phyloP scores from a whole-genome alignment of 2,329 filamentous ascomycete genomes.

The Knoxdaviesia capensis region DNA sequence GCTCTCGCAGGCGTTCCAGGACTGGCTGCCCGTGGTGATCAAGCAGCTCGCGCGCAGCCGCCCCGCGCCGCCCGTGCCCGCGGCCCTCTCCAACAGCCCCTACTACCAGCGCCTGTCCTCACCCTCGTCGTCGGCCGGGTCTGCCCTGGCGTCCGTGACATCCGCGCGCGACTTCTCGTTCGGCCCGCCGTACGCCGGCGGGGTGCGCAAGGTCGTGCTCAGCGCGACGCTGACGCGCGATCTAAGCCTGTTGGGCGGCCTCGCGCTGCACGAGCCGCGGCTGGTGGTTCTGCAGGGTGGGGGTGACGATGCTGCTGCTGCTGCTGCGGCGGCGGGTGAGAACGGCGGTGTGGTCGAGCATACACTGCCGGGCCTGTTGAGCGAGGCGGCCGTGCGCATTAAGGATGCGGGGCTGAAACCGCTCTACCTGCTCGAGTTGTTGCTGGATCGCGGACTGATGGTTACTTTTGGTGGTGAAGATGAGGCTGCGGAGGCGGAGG shows the following conservation, averaged over 20 bases:
- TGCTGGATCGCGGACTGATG: constrained; percentile 21
- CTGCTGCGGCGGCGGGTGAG: constrained; percentile 50
- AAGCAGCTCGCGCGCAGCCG: constrained; percentile 21
- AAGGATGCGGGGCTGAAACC: constrained; percentile 50
- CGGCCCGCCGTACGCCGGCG: constrained; percentile 30
- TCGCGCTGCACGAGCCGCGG: constrained; percentile 54
- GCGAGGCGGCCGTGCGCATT: constrained; percentile 47
- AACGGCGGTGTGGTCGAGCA: constrained; percentile 21
- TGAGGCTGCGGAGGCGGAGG: too few species aligned
- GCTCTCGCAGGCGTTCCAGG: constrained; percentile 78
- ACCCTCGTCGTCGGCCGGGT: too few species aligned
- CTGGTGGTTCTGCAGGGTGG: constrained; percentile 42
- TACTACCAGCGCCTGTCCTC: background rate
- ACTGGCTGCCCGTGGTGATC: constrained; percentile 63
- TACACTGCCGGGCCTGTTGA: constrained; percentile 39
- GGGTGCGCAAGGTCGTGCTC: constrained; percentile 62
- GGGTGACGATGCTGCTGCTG: constrained; percentile 22
- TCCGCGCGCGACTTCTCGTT: constrained; percentile 14
- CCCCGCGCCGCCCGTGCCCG: constrained; percentile 1
- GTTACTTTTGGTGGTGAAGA: too few species aligned
- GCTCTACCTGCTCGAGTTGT: constrained; percentile 61
- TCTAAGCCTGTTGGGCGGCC: constrained; percentile 53
- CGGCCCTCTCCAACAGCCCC: background rate
- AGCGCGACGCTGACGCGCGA: constrained; percentile 88
- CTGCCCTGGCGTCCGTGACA: background rate